A percentile compares a stretch with the other conserved stretches of the same genome.
phyloP scores from a whole-genome alignment of 805 yeast genomes.

The Peterozyma toletana region DNA sequence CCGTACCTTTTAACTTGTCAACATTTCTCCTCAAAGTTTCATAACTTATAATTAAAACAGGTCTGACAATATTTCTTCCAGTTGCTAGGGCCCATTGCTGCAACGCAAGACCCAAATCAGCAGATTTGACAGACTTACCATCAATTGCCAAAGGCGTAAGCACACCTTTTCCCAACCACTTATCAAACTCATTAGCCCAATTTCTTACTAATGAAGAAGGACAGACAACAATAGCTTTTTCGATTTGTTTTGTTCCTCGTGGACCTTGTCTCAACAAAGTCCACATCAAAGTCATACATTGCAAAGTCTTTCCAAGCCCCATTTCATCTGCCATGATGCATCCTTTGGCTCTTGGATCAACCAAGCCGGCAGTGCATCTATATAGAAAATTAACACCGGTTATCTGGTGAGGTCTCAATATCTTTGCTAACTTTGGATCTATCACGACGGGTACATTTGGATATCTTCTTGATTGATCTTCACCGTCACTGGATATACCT shows the following conservation, averaged over 20 bases:
- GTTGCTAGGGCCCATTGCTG: conserved; percentile 81
- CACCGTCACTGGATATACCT: conserved; percentile 54
- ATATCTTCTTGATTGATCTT: conserved; percentile 37
- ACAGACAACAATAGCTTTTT: conserved; percentile 87
- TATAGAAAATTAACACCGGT: conserved; percentile 92
- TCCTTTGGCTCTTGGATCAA: conserved; percentile 80
- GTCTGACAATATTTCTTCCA: conserved; percentile 86
- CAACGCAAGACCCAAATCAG: conserved; percentile 61
- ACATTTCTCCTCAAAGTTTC: conserved; percentile 88
- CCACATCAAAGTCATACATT: conserved; percentile 89
- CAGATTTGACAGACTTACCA: conserved; percentile 73
- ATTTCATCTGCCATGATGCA: conserved; percentile 98
- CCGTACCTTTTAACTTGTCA: conserved; percentile 63
- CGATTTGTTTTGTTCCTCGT: conserved; percentile 72
- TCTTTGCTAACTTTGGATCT: conserved; percentile 80
- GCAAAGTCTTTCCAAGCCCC: conserved; percentile 91
- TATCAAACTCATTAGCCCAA: conserved; percentile 94
- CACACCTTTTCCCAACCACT: conserved; percentile 94
- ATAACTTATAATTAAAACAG: conserved; percentile 89
- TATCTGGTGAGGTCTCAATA: conserved; percentile 91
- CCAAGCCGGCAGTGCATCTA: conserved; percentile 83
- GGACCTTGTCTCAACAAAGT: conserved; percentile 86
- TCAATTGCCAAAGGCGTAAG: conserved; percentile 86
- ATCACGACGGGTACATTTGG: conserved; percentile 94
- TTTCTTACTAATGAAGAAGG: conserved; percentile 91